phyloP scores from a whole-genome alignment of 257 asterid genomes.

The Nicotiana tabacum region DNA sequence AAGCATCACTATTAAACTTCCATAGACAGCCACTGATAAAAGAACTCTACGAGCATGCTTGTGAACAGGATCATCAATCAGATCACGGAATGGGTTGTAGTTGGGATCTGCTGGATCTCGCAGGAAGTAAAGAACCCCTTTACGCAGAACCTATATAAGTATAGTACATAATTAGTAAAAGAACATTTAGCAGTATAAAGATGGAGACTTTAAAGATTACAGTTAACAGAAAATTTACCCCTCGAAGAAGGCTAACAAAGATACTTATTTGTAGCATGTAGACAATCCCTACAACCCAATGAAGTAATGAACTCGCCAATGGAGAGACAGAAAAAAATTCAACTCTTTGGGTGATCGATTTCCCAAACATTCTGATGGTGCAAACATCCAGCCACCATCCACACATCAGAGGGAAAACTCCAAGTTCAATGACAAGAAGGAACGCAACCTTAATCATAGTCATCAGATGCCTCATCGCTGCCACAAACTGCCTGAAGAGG shows the following conservation, averaged over 20 bases:
- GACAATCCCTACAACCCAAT: constrained; percentile 96
- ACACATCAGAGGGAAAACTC: constrained; percentile 96
- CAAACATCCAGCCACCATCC: constrained; percentile 99
- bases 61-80: constrained; percentile 98
- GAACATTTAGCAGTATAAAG: background rate
- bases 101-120: constrained; percentile 99
- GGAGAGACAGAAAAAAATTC: constrained; percentile 95
- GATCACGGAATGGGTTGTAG: constrained; percentile 96
- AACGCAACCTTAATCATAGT: constrained; percentile 98
- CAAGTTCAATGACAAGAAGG: constrained; percentile 95
- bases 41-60: constrained; percentile 98
- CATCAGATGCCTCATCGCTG: constrained; percentile 96
- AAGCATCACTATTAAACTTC: constrained; percentile 95
- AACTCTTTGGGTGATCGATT: constrained; percentile 81
- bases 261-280: constrained; percentile 98
- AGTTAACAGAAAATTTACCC: constrained; percentile 45
- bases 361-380: constrained; percentile 92
- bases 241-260: constrained; percentile 99
- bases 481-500: constrained; percentile 80
- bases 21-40: constrained; percentile 88
- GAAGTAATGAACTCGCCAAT: constrained; percentile 92
- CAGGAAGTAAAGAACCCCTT: constrained; percentile 92
- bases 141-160: constrained; percentile 73
- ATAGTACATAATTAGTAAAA: constrained; percentile 7
- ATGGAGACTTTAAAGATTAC: background rate